Conservation (phyloP, 1,284 basidiomycete genomes). For the Irpex sp. region DNA sequence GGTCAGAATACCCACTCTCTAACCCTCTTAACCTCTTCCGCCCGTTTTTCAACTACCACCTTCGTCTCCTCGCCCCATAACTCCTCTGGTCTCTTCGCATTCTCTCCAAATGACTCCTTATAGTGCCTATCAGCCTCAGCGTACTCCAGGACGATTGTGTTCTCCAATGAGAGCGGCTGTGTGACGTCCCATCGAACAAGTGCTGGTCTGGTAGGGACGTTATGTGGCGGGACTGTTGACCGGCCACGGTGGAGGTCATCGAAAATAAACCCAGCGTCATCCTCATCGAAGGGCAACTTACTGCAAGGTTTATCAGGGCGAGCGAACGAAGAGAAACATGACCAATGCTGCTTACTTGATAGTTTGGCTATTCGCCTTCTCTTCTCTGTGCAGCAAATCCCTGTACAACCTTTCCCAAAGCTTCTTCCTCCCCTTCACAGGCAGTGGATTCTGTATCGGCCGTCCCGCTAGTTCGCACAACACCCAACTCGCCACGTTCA, state of each 20-base stretch:
- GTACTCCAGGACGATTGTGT: slow-evolving; percentile 79
- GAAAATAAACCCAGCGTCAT: slow-evolving; percentile 80
- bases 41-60: slow-evolving; percentile 50
- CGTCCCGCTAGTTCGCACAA: slow-evolving; percentile 81
- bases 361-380: slow-evolving; percentile 48
- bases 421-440: slow-evolving; percentile 82
- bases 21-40: slow-evolving; percentile 44
- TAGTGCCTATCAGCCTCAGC: slow-evolving; percentile 72
- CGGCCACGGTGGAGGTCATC: slow-evolving; percentile 86
- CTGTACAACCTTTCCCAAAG: slow-evolving; percentile 80
- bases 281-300: slow-evolving; percentile 73
- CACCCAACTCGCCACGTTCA: slow-evolving; percentile 85
- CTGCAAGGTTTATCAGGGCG: slow-evolving; percentile 31
- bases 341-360: slow-evolving; percentile 23
- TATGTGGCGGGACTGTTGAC: slow-evolving; percentile 72
- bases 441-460: slow-evolving; percentile 76
- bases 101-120: slow-evolving; percentile 41
- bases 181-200: slow-evolving; percentile 79
- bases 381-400: slow-evolving; percentile 72
- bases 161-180: slow-evolving; percentile 63
- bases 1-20: slow-evolving; percentile 36
- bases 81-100: slow-evolving; percentile 37
- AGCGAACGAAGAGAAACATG: not conserved
- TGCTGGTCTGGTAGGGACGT: slow-evolving; percentile 66
- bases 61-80: slow-evolving; percentile 67